These are phyloP conservation scores for Hansfordia pulvinata DNA, from an alignment of 2,329 filamentous ascomycete species.

Conservation along the genomic window DNA sequence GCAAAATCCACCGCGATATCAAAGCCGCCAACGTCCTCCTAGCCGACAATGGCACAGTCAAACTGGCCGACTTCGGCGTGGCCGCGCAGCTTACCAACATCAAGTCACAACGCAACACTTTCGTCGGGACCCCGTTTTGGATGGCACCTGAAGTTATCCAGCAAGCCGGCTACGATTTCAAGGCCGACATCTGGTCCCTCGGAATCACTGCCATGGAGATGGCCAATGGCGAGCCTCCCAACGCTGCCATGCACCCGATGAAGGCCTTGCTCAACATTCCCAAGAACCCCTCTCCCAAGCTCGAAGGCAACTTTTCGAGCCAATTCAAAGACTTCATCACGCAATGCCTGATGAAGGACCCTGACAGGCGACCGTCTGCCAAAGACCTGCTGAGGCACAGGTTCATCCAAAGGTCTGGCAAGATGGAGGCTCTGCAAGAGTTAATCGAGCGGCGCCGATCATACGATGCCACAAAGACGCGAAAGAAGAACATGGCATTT, in stretches of 20 bases:
- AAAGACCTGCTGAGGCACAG: conserved; percentile 79
- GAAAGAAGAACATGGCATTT: conserved; percentile 61
- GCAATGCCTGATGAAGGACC: conserved; percentile 84
- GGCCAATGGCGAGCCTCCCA: conserved; percentile 76
- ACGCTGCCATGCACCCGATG: conserved; percentile 80
- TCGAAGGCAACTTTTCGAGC: conserved; percentile 76
- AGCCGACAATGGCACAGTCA: conserved; percentile 76
- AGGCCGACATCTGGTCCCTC: conserved; percentile 86
- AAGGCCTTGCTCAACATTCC: conserved; percentile 87
- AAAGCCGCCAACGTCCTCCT: conserved; percentile 97
- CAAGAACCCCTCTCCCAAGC: conserved; percentile 69
- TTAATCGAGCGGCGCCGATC: conserved; percentile 72
- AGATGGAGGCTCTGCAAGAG: conserved; percentile 77
- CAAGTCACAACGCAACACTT: conserved; percentile 93
- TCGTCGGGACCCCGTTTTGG: conserved; percentile 95
- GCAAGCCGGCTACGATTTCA: conserved; percentile 71
- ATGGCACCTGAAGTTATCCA: conserved; percentile 94
- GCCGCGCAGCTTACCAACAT: conserved; percentile 94
- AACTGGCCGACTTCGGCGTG: conserved; percentile 93
- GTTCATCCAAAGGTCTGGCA: conserved; percentile 79
- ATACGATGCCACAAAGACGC: conserved; percentile 62
- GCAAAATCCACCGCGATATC: conserved; percentile 93
- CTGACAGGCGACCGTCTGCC: conserved; percentile 69
- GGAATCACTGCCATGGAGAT: conserved; percentile 88
- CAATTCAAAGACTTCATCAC: conserved; percentile 93